Percentiles rank a stretch among this genome's conserved stretches.
phyloP scores from a whole-genome alignment of 306 rosid genomes.

The Aeschynomene evenia region DNA sequence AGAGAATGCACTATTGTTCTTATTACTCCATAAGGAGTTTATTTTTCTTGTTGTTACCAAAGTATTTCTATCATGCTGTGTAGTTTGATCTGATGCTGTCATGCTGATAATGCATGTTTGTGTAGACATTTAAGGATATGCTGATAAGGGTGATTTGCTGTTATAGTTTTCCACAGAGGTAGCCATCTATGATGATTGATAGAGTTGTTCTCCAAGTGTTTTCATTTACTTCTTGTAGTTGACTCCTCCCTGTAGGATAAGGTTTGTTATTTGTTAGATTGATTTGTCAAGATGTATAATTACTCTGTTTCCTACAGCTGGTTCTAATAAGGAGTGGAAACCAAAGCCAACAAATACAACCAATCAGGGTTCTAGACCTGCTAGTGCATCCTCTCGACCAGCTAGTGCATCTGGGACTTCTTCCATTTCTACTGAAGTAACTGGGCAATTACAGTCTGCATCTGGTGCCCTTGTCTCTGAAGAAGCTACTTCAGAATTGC shows the following conservation, averaged over 20 bases:
- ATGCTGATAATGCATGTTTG: constrained; percentile 4
- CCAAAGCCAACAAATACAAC: constrained; percentile 64
- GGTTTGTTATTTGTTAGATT: constrained; percentile 11
- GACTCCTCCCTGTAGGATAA: not conserved
- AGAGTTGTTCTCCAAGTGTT: constrained; percentile 18
- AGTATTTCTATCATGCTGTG: not conserved
- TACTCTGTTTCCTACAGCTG: constrained; percentile 58
- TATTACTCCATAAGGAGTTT: not conserved
- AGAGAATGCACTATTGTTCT: not conserved
- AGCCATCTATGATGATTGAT: constrained; percentile 19
- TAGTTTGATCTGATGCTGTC: not conserved
- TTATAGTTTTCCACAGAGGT: not conserved
- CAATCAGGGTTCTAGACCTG: constrained; percentile 61
- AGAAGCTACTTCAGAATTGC: constrained; percentile 65
- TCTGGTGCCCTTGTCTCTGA: constrained; percentile 56
- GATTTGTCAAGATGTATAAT: constrained; percentile 35
- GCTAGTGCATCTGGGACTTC: constrained; percentile 56
- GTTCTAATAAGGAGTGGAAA: constrained; percentile 96
- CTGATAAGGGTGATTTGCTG: not conserved
- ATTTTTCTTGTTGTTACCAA: not conserved
- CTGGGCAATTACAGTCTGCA: constrained; percentile 44
- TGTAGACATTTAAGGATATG: constrained; percentile 9
- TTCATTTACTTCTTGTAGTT: not conserved
- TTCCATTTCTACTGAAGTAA: constrained; percentile 40
- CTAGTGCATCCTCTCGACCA: constrained; percentile 52